Evolutionary conservation across 345 rosid species (phyloP).

Genomic region (Litchi chinensis): DNA sequence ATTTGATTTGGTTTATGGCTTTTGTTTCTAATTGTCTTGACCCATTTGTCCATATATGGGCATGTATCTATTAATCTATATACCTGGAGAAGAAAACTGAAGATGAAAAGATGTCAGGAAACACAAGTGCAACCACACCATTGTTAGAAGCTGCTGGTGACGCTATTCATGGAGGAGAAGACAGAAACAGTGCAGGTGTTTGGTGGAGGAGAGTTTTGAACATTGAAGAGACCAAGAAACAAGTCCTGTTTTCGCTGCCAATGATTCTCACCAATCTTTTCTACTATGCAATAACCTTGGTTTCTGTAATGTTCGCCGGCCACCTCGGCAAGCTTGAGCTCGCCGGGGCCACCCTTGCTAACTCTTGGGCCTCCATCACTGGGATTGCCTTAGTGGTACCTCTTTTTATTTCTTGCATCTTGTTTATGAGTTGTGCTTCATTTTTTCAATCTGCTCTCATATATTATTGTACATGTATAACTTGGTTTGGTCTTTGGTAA

Average conservation of each 20-base stretch:
- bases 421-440: background rate
- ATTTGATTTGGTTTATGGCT: too few relatives aligned
- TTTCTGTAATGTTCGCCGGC: constrained; percentile 25
- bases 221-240: constrained; percentile 56
- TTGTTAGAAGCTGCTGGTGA: constrained; percentile 20
- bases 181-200: background rate
- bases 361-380: constrained; percentile 78
- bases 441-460: background rate
- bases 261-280: constrained; percentile 61
- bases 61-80: too few relatives aligned
- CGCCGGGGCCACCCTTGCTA: constrained; percentile 85
- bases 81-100: constrained; percentile 2
- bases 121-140: constrained; percentile 9
- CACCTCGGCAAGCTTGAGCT: constrained; percentile 73
- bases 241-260: constrained; percentile 58
- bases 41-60: too few relatives aligned
- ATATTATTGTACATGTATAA: too few relatives aligned
- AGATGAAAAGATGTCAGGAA: background rate
- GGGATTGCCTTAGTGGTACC: constrained; percentile 78
- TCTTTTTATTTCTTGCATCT: too few relatives aligned
- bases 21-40: too few relatives aligned
- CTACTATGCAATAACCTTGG: constrained; percentile 55
- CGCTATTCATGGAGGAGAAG: constrained; percentile 9
- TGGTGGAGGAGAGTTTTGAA: constrained; percentile 43
- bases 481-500: too few relatives aligned